Percentiles rank a stretch among this genome's conserved stretches.
These are phyloP conservation scores for Boletus edulis DNA, from an alignment of 768 basidiomycete genomes.

Conservation along the genomic window DNA sequence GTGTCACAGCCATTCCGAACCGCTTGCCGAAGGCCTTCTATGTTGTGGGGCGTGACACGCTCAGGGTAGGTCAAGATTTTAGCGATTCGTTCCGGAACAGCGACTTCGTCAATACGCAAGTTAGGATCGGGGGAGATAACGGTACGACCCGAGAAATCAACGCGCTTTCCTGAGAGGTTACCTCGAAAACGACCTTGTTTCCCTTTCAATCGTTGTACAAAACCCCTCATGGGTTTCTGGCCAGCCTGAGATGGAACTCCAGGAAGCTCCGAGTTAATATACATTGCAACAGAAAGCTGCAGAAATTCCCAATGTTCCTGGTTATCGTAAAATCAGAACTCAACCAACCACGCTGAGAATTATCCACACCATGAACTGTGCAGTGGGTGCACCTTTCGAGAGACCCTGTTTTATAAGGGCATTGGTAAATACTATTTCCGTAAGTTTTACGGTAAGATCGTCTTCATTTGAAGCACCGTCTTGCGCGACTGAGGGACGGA, in stretches of 20 bases:
- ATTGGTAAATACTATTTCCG: constrained; percentile 95
- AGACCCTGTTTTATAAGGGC: constrained; percentile 89
- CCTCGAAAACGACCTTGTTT: constrained; percentile 99
- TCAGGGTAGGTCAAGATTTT: constrained; percentile 96
- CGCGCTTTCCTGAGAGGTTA: constrained; percentile 97
- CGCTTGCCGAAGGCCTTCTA: constrained; percentile 69
- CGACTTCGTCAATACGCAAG: constrained; percentile 96
- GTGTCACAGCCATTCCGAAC: constrained; percentile 86
- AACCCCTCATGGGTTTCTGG: constrained; percentile 94
- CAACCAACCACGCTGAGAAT: not conserved
- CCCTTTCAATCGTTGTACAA: constrained; percentile 96
- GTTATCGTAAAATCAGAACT: not conserved
- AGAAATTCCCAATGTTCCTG: constrained; percentile 99
- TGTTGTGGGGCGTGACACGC: constrained; percentile 89
- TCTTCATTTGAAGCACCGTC: constrained; percentile 99
- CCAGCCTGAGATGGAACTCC: constrained; percentile 86
- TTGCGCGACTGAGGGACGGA: constrained; percentile 94
- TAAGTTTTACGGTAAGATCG: constrained; percentile 94
- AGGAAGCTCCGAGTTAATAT: constrained; percentile 96
- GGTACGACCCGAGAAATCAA: constrained; percentile 97
- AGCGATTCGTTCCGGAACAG: constrained; percentile 93
- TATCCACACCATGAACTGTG: constrained; percentile 75
- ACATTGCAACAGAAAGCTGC: constrained; percentile 92
- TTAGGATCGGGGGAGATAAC: constrained; percentile 99
- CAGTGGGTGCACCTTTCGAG: constrained; percentile 81